Evolutionary conservation across 768 basidiomycete species (phyloP), one percentile per base, ranked within the genome.

Genomic region (Paxillus ammoniavirescens): DNA sequence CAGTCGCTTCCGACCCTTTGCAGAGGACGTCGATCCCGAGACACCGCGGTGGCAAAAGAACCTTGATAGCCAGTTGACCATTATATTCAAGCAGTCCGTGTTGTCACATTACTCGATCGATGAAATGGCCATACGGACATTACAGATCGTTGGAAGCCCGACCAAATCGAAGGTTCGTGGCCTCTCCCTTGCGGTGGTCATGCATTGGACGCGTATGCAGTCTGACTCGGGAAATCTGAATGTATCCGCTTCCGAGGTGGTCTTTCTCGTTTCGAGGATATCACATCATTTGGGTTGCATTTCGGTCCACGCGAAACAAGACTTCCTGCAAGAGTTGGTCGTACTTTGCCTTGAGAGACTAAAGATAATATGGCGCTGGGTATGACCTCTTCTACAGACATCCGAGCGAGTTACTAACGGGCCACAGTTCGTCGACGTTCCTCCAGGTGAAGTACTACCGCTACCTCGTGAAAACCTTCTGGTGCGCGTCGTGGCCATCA

Each of bases 151-250:
- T 33, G 53, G 45, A n/a, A 50, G 17, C 28, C 55, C 53, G 35
- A 54, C 65, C 4, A 54, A 31, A 40, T 14, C 40, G 6, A 60
- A 54, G 26, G 52, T 56, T 17, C 57, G 52, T 15, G 36, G 33
- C 13, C 58, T 65, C 15, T 55, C 57, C 2, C 44, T 45, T 8
- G 47, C 37, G 7, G 8, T 60, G 13, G 50, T 44, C 9, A 51
- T 45, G 14, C 65, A 57, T 26, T 62, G 63, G 65, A 49, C 42
- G 37, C 51, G 56, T 4, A 41, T 61, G 37, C 65, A 61, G 41
- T 49, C 41, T 42, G 53, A 46, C 5, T 52, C 33, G 41, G 49
- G 41, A 33, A 36, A 68, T 21, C 13, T 35, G 9, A 51, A 57
- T 12, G 50, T 38, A 13, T 41, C 17, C 12, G 61, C 55, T 5